Evolutionary conservation across 306 rosid genomes (phyloP).

Genomic region (Luffa aegyptiaca): DNA sequence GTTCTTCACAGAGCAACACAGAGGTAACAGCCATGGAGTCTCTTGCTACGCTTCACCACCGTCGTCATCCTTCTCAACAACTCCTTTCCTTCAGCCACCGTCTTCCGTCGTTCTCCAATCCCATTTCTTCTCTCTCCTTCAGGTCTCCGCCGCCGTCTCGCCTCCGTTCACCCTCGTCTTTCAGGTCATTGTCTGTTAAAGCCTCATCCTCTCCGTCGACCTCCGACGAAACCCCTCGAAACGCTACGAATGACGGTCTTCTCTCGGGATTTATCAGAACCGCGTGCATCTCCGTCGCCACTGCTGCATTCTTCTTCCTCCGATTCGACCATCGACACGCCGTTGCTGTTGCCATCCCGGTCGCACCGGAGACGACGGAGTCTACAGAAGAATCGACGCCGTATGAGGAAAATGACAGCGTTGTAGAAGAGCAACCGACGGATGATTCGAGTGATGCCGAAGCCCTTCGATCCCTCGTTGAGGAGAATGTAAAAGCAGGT

Average conservation of each 20-base stretch:
- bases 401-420: slow-evolving; percentile 27
- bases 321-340: slow-evolving; percentile 37
- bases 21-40: slow-evolving; percentile 38
- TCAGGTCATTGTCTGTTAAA: slow-evolving; percentile 23
- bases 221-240: slow-evolving; percentile 11
- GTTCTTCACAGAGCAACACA: neutral
- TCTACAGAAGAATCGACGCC: slow-evolving; percentile 17
- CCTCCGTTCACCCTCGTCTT: neutral
- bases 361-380: slow-evolving; percentile 19
- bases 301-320: slow-evolving; percentile 42
- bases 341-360: slow-evolving; percentile 34
- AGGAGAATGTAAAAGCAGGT: slow-evolving; percentile 30
- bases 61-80: slow-evolving; percentile 26
- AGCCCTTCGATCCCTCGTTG: slow-evolving; percentile 46
- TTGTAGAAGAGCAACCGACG: slow-evolving; percentile 28
- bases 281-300: slow-evolving; percentile 36
- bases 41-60: slow-evolving; percentile 27
- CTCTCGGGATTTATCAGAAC: slow-evolving; percentile 29
- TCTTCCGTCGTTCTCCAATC: slow-evolving; percentile 27
- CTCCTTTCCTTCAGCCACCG: slow-evolving; percentile 30
- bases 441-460: slow-evolving; percentile 29
- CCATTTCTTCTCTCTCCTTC: slow-evolving; percentile 29
- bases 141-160: slow-evolving; percentile 14
- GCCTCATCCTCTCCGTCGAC: slow-evolving; percentile 26
- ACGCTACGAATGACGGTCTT: slow-evolving; percentile 23